Conservation (phyloP, 495 filamentous ascomycete genomes). For the Hyaloscypha finlandica region DNA sequence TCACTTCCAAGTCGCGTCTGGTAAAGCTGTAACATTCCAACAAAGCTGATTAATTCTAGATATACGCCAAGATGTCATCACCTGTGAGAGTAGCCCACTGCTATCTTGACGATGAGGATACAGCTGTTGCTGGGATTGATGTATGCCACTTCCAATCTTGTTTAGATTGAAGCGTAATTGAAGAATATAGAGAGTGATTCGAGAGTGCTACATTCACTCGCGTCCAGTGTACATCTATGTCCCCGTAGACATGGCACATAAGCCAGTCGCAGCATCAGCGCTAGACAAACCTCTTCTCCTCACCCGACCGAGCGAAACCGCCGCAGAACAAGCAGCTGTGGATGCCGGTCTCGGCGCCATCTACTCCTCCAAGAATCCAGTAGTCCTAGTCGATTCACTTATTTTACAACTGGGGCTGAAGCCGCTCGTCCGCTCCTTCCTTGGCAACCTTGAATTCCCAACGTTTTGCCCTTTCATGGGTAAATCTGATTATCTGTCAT, state of each 20-base stretch:
- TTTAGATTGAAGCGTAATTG: background rate
- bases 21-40: background rate
- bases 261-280: background rate
- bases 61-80: background rate
- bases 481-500: conserved; percentile 40
- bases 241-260: background rate
- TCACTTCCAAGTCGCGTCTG: background rate
- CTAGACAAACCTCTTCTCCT: background rate
- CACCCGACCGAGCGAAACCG: background rate
- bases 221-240: conserved; percentile 30
- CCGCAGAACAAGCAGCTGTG: background rate
- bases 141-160: background rate
- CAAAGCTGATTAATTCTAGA: background rate
- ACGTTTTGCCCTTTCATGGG: conserved; percentile 37
- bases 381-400: conserved; percentile 2
- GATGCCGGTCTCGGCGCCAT: background rate
- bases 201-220: conserved; percentile 30
- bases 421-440: background rate
- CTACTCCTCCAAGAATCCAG: background rate
- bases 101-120: background rate
- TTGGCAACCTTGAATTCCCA: conserved; percentile 24
- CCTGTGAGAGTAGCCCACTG: background rate
- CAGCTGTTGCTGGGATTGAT: conserved; percentile 5
- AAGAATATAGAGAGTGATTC: background rate
- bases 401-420: background rate